Evolutionary conservation across 2,329 filamentous ascomycete genomes (phyloP).

Genomic region (Venturia carpophila): DNA sequence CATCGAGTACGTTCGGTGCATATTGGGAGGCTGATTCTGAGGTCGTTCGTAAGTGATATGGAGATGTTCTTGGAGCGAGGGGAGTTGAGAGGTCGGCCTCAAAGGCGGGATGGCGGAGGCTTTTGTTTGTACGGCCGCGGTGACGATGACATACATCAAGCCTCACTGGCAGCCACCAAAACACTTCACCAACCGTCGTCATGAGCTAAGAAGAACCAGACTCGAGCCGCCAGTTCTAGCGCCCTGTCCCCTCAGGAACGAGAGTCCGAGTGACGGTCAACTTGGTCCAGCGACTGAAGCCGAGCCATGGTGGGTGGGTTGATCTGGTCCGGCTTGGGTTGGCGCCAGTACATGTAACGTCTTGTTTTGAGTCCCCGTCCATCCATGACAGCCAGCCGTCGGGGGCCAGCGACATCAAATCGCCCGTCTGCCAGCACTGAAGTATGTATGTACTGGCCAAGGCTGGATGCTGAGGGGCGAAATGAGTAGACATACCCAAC

Average conservation of each 20-base stretch:
- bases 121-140: neutral
- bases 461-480: too few relatives aligned
- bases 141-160: conserved; percentile 7
- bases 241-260: neutral
- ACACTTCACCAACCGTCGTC: neutral
- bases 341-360: too few relatives aligned
- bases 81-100: neutral
- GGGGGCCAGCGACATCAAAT: too few relatives aligned
- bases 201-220: conserved; percentile 2
- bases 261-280: neutral
- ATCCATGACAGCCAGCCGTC: too few relatives aligned
- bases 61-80: neutral
- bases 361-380: too few relatives aligned
- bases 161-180: conserved; percentile 8
- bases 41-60: neutral
- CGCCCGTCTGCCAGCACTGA: too few relatives aligned
- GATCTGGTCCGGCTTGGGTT: too few relatives aligned
- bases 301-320: too few relatives aligned
- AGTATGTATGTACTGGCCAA: too few relatives aligned
- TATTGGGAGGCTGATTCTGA: neutral
- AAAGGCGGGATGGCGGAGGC: neutral
- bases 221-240: neutral
- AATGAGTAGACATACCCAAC: too few relatives aligned
- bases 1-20: conserved; percentile 65
- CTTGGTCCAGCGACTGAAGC: too few relatives aligned